Base-by-base conservation (phyloP, 2,329 filamentous ascomycete genomes). In the Nemania sp. region DNA sequence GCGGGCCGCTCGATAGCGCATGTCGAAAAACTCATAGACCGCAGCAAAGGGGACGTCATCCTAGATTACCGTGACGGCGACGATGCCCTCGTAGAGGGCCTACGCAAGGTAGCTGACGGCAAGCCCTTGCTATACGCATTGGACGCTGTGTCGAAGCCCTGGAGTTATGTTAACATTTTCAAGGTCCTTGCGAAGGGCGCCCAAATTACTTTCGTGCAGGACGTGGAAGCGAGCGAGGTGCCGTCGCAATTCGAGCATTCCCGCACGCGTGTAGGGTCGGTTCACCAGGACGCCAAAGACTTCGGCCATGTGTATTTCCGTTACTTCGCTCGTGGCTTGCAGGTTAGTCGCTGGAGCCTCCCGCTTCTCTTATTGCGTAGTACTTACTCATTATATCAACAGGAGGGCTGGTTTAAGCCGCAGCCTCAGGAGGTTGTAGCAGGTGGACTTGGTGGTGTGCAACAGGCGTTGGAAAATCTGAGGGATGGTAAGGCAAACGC, bases 41-140 rank as follows among this genome's bases (percentile, higher is more conserved):
- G 76, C 11, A 77, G 75, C 59, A 86, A 86, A 73, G 88, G 88
- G 43, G 88, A 90, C 73, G 78, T 80, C 0, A 79, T 90, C 26
- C 75, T 91, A 64, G 88, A 91, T 79, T 90, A 91, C 77, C 86
- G 89, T 26, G 75, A 81, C 0, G 88, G 88, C 7, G 81, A 86
- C 61, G 85, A 86, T 0, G 81, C 82, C 1, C 80, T 89, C 5
- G 79, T 87, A 0, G 71, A 77, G 62, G 77, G 79, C 71, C 79
- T 82, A 6, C 35, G 35, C 38, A 5, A 18, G 7, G 69, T 82
- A 82, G 1, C 82, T 3, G 22, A 22, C 5, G 58, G 58, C 2
- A 41, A 32, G 10, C 58, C 58, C 0, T 29, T 88, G 18, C 71
- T 81, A 5, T 80, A 89, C 67, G 88, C 87, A 0, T 86, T 85